Conservation (phyloP, 2,329 filamentous ascomycete species). For the Colletotrichum sidae region DNA sequence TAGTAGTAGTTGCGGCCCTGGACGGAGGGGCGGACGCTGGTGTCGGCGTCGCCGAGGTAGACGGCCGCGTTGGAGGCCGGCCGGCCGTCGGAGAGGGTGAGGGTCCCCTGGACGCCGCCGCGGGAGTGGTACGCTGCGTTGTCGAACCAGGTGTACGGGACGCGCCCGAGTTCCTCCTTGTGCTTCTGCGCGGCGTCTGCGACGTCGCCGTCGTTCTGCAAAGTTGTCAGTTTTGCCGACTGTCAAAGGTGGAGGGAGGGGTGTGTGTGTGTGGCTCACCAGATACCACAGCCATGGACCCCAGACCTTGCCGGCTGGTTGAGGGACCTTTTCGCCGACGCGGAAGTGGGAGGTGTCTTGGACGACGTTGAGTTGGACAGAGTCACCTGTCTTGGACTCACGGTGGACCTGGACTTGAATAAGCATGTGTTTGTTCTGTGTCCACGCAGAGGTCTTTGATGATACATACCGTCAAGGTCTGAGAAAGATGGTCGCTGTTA, state of each 20-base stretch:
- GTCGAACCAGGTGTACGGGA: constrained; percentile 59
- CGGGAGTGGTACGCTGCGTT: constrained; percentile 55
- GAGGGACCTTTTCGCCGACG: constrained; percentile 25
- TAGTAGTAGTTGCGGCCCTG: constrained; percentile 53
- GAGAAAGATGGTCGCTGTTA: constrained; percentile 34
- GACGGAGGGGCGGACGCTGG: constrained; percentile 40
- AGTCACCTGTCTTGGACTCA: constrained; percentile 35
- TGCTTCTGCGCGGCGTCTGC: constrained; percentile 50
- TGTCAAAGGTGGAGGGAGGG: too few relatives aligned
- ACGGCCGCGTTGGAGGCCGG: constrained; percentile 56
- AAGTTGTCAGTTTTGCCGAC: constrained; percentile 42
- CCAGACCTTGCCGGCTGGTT: constrained; percentile 33
- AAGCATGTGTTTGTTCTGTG: neutral
- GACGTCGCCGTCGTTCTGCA: constrained; percentile 55
- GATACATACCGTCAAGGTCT: constrained; percentile 29
- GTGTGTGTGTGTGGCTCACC: constrained; percentile 37
- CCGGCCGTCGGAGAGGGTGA: constrained; percentile 56
- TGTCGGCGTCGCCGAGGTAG: constrained; percentile 58
- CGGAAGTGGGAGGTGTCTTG: constrained; percentile 37
- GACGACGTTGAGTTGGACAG: constrained; percentile 35
- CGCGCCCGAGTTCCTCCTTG: constrained; percentile 49
- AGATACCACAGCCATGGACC: constrained; percentile 38
- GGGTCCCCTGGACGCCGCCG: constrained; percentile 52
- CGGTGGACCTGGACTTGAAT: constrained; percentile 20
- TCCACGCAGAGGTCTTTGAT: too few relatives aligned